Percentiles rank a stretch among this genome's conserved stretches.
These are phyloP conservation scores for Prunus armeniaca DNA, from an alignment of 306 rosid genomes.

Conservation along the genomic window DNA sequence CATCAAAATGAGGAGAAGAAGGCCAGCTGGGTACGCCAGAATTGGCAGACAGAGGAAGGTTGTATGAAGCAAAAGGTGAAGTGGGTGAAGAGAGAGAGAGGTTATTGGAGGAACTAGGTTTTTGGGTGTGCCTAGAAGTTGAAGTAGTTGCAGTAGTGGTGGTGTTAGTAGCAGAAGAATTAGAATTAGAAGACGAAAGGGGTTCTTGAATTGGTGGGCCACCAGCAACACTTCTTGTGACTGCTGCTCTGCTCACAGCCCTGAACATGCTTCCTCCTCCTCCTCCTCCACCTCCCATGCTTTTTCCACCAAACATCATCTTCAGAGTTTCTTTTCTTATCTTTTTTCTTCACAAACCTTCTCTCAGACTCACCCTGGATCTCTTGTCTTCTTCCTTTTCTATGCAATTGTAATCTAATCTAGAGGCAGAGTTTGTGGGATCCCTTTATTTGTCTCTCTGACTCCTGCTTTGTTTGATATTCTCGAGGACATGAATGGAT, in stretches of 20 bases:
- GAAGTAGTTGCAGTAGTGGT: constrained; percentile 4
- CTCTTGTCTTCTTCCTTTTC: background rate
- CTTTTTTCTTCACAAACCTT: background rate
- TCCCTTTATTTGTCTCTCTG: background rate
- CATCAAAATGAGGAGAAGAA: constrained; percentile 30
- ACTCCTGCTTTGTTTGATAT: background rate
- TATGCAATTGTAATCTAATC: background rate
- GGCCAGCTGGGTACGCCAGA: constrained; percentile 22
- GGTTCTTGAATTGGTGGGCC: constrained; percentile 33
- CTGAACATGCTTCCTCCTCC: constrained; percentile 36
- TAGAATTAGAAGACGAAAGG: constrained; percentile 19
- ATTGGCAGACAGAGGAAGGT: constrained; percentile 14
- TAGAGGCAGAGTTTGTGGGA: background rate
- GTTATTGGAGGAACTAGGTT: constrained; percentile 14
- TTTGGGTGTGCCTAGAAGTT: constrained; percentile 30
- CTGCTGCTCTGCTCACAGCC: constrained; percentile 36
- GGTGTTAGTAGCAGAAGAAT: background rate
- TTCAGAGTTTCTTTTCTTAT: background rate
- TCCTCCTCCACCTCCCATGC: constrained; percentile 40
- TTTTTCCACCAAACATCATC: constrained; percentile 43
- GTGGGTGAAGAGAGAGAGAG: constrained; percentile 28
- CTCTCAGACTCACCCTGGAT: background rate
- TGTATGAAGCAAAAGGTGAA: constrained; percentile 26
- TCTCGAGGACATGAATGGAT: background rate
- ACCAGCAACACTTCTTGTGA: constrained; percentile 29